Percentiles rank a stretch among this genome's conserved stretches.
phyloP scores from a whole-genome alignment of 495 filamentous ascomycete species.

The Hypoxylon lenormandii region DNA sequence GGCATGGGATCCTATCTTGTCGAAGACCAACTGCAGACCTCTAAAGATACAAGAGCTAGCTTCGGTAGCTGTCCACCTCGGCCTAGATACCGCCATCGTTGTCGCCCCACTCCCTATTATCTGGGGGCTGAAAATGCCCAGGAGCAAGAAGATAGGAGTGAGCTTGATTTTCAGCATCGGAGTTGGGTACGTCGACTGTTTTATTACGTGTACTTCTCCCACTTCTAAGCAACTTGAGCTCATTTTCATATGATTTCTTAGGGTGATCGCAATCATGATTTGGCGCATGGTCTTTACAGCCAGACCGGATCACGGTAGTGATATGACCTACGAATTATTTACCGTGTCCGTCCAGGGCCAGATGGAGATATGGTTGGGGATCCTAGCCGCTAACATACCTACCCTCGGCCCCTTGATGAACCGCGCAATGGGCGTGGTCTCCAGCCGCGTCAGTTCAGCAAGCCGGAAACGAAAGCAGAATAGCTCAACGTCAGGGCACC shows the following conservation, averaged over 20 bases:
- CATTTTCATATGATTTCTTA: not conserved
- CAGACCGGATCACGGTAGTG: not conserved
- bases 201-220: no score
- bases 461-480: no score
- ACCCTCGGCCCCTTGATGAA: not conserved
- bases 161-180: not conserved
- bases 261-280: slow-evolving; percentile 2
- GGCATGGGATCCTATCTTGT: not conserved
- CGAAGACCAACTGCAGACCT: not conserved
- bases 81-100: not conserved
- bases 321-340: slow-evolving; percentile 1
- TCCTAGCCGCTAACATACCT: slow-evolving; percentile 1
- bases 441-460: no score
- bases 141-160: not conserved
- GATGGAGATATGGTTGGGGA: slow-evolving; percentile 1
- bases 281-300: not conserved
- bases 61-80: not conserved
- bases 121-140: not conserved
- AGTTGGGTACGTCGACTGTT: not conserved
- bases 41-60: not conserved
- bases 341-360: not conserved
- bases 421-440: no score
- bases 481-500: no score
- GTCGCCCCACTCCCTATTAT: not conserved
- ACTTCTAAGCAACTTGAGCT: no score